phyloP scores from a whole-genome alignment of 306 rosid genomes.

The Ormosia emarginata region DNA sequence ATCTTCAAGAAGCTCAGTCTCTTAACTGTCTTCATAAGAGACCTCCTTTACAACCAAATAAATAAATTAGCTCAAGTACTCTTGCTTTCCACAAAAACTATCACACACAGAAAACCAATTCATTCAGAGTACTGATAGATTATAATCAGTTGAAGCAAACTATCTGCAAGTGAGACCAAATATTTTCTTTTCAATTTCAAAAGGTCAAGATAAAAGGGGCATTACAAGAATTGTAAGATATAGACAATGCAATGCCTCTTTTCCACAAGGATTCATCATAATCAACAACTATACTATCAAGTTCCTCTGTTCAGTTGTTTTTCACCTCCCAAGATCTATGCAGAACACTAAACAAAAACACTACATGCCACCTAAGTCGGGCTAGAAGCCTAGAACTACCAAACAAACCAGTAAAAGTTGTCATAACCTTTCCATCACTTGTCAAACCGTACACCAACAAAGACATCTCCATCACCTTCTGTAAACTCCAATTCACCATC shows the following conservation, averaged over 20 bases:
- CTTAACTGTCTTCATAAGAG: background rate
- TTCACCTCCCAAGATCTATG: background rate
- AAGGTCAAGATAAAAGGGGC: background rate
- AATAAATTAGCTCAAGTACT: background rate
- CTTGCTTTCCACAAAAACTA: background rate
- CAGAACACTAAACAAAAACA: conserved; percentile 15
- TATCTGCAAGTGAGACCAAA: background rate
- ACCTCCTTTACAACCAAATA: background rate
- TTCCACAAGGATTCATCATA: background rate
- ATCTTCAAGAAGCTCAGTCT: too few relatives aligned
- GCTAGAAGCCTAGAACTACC: conserved; percentile 14
- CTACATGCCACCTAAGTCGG: background rate
- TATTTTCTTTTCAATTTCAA: background rate
- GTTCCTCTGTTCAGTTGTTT: background rate
- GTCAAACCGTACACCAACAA: conserved; percentile 23
- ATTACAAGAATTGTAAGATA: conserved; percentile 18
- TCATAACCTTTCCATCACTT: conserved; percentile 9
- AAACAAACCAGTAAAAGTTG: background rate
- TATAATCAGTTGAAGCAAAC: background rate
- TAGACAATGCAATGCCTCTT: conserved; percentile 32
- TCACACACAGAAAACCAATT: background rate
- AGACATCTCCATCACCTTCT: conserved; percentile 44
- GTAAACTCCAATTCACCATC: conserved; percentile 41
- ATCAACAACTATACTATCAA: conserved; percentile 21
- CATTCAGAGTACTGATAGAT: background rate